Evolutionary conservation across 495 filamentous ascomycete species (phyloP), one percentile per base, ranked within the genome.

Genomic region (Penicillium parvum): DNA sequence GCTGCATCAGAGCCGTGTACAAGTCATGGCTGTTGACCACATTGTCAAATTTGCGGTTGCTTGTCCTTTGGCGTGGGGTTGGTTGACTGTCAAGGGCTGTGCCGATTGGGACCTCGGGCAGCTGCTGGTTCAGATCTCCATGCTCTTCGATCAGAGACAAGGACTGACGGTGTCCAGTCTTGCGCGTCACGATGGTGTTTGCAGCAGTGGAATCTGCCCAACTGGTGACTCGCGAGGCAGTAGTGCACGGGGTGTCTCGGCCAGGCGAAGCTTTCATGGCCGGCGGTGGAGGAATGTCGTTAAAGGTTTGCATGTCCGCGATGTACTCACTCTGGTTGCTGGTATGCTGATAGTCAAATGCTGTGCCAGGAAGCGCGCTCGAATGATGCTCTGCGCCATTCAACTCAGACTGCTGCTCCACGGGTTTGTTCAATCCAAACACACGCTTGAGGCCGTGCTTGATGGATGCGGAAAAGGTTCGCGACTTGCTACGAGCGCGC

Each of bases 1-100:
- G 77, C 49, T 78, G 82, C 74, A 88, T 82, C 47, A 90, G 65
- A 0, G 86, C 86, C 3, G 82, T 82, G 51, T 86, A 90, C 22
- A 90, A 66, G 20, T 83, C 76, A 17, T 83, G 75, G 37, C 79
- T 81, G 45, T 86, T 74, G 17, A 84, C 66, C 2, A 65, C 52
- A 5, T 53, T 46, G 12, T 66, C 43, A 14, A 58, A 46, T 35
- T 34, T 53, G 11, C 33, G 42, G 11, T 49, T 17, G 29, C 33
- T 46, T 9, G 46, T 41, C 35, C 49, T 49, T 8, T 40, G 51
- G 34, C 7, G 30, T 37, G 33, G 27, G 41, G 14, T 11, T 6
- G 8, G 9, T 41, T 7, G 35, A 8, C 36, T 11, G 28, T 36
- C 27, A 32, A 20, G 37, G n/a, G 8, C 43, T n/a, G n/a, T n/a